phyloP scores from a whole-genome alignment of 148 eudicot genomes.

The Vaccinium corymbosum region DNA sequence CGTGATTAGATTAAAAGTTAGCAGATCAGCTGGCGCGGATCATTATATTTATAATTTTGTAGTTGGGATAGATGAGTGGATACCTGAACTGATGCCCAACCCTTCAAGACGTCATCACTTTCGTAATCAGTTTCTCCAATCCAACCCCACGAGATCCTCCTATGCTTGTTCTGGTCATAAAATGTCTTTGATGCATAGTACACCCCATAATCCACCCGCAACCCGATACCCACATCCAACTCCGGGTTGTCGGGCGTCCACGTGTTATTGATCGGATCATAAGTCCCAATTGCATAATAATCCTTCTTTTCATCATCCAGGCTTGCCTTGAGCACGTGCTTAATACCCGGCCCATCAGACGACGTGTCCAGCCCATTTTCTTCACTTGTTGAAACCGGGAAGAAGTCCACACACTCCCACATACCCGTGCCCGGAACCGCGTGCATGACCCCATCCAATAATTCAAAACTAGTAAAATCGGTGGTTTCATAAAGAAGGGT shows the following conservation, averaged over 20 bases:
- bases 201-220: constrained; percentile 71
- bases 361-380: constrained; percentile 71
- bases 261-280: constrained; percentile 37
- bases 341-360: constrained; percentile 51
- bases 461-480: constrained; percentile 52
- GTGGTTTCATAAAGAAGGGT: constrained; percentile 57
- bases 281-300: constrained; percentile 71
- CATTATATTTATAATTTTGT: not conserved
- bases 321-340: constrained; percentile 80
- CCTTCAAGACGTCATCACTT: constrained; percentile 54
- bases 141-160: constrained; percentile 93
- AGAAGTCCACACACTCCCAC: constrained; percentile 98
- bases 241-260: constrained; percentile 83
- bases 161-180: constrained; percentile 56
- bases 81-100: constrained; percentile 95
- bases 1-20: too few relatives aligned
- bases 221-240: constrained; percentile 76
- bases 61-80: not conserved
- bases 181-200: constrained; percentile 91
- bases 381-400: constrained; percentile 56
- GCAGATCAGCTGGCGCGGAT: too few relatives aligned
- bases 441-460: constrained; percentile 50
- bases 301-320: constrained; percentile 65
- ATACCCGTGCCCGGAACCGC: constrained; percentile 77
- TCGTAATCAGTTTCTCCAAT: constrained; percentile 74